A percentile compares a stretch with the other conserved stretches of the same genome.
Conservation (phyloP, 1,284 basidiomycete species). For the Blastosporella zonata region DNA sequence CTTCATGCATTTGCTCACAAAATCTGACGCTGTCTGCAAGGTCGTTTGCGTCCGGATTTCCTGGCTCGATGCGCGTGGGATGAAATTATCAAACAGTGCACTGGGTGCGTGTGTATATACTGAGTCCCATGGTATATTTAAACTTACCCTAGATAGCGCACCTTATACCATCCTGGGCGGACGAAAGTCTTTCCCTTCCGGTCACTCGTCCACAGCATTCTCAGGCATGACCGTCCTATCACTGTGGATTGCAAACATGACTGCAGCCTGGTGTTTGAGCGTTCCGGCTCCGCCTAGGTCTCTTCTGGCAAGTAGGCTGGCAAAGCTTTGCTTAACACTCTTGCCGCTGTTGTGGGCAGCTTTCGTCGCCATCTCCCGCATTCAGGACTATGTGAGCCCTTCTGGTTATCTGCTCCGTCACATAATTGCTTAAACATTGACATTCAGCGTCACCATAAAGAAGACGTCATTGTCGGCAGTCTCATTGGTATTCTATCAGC, state of each 20-base stretch:
- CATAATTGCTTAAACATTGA: slow-evolving; percentile 1
- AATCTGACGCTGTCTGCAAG: slow-evolving; percentile 31
- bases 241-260: slow-evolving; percentile 62
- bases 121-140: neutral
- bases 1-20: slow-evolving; percentile 1
- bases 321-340: slow-evolving; percentile 46
- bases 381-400: slow-evolving; percentile 60
- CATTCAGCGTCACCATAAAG: slow-evolving; percentile 60
- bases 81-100: slow-evolving; percentile 43
- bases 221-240: slow-evolving; percentile 62
- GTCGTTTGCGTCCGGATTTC: slow-evolving; percentile 69
- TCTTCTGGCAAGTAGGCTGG: slow-evolving; percentile 46
- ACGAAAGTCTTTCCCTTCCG: slow-evolving; percentile 62
- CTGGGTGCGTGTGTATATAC: slow-evolving; percentile 40
- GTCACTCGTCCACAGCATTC: slow-evolving; percentile 67
- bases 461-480: slow-evolving; percentile 63
- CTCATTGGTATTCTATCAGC: slow-evolving; percentile 53
- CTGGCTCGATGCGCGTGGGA: slow-evolving; percentile 65
- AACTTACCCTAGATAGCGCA: slow-evolving; percentile 31
- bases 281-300: slow-evolving; percentile 34
- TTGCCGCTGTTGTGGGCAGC: slow-evolving; percentile 52
- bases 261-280: slow-evolving; percentile 56
- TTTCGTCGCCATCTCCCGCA: slow-evolving; percentile 59
- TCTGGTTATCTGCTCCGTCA: slow-evolving; percentile 1
- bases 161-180: slow-evolving; percentile 44